A percentile compares a stretch with the other conserved stretches of the same genome.
These are phyloP conservation scores for Penicillium sp. DNA, from an alignment of 2,329 filamentous ascomycete species.

Conservation along the genomic window DNA sequence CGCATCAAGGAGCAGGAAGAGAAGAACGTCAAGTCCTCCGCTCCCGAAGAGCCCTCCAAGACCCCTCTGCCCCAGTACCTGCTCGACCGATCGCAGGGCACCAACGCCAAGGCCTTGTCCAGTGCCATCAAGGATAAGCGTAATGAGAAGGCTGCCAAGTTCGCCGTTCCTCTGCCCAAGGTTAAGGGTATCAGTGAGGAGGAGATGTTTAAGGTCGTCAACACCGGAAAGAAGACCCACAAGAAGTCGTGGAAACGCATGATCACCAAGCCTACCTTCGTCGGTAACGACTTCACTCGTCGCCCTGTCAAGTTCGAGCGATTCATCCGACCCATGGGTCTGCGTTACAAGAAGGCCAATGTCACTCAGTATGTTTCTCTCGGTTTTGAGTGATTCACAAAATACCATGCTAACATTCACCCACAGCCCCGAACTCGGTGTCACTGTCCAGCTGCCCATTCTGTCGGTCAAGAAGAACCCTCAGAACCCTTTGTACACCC, in stretches of 20 bases:
- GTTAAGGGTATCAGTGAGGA: conserved; percentile 92
- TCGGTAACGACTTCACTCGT: conserved; percentile 86
- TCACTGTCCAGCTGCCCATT: conserved; percentile 86
- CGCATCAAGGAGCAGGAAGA: conserved; percentile 93
- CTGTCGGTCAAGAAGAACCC: conserved; percentile 82
- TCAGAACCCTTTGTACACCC: conserved; percentile 87
- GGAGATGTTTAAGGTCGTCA: conserved; percentile 97
- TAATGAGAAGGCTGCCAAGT: conserved; percentile 90
- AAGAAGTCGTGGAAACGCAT: conserved; percentile 74
- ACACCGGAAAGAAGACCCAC: conserved; percentile 90
- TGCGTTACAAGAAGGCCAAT: conserved; percentile 79
- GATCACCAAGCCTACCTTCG: conserved; percentile 85
- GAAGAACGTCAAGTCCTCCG: conserved; percentile 86
- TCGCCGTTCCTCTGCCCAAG: conserved; percentile 89
- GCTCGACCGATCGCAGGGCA: conserved; percentile 76
- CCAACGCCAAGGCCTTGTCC: conserved; percentile 74
- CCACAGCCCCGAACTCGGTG: conserved; percentile 69
- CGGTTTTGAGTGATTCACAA: conserved; percentile 2
- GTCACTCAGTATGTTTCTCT: conserved; percentile 54
- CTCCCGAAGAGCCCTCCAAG: conserved; percentile 72
- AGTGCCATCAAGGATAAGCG: conserved; percentile 96
- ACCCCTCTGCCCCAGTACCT: conserved; percentile 91
- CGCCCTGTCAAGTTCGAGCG: conserved; percentile 77
- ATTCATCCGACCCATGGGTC: conserved; percentile 76
- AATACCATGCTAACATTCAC: conserved; percentile 15